A percentile compares a stretch with the other conserved stretches of the same genome.
Evolutionary conservation across 208 protist genomes (phyloP).

Genomic region (Leishmania guyanensis): DNA sequence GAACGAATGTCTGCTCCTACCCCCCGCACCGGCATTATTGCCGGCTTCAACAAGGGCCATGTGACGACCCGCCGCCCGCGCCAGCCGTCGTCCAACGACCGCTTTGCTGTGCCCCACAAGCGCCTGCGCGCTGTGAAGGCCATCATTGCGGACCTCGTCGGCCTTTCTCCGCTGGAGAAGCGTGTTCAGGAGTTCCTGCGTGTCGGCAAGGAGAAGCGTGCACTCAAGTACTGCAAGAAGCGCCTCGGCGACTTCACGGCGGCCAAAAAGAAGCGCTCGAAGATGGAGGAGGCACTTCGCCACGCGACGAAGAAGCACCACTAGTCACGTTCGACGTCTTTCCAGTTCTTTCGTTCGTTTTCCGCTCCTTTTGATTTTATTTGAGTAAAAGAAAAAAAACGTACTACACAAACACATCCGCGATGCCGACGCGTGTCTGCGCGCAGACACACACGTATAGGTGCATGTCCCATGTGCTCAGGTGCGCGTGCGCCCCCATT

Average conservation of each 20-base stretch:
- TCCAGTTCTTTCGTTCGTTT: constrained; percentile 8
- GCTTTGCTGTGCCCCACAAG: constrained; percentile 89
- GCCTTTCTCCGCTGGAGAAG: constrained; percentile 90
- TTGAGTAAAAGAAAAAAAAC: constrained; percentile 14
- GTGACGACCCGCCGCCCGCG: constrained; percentile 87
- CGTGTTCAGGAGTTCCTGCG: constrained; percentile 94
- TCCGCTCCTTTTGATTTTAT: constrained; percentile 18
- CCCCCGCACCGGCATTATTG: constrained; percentile 89
- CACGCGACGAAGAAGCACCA: constrained; percentile 78
- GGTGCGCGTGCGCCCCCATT: background rate
- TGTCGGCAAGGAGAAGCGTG: constrained; percentile 95
- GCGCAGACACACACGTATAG: background rate
- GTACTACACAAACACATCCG: constrained; percentile 9
- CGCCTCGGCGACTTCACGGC: constrained; percentile 89
- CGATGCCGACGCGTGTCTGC: background rate
- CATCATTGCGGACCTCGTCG: constrained; percentile 91
- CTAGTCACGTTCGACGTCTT: constrained; percentile 10
- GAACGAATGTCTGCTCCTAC: constrained; percentile 63
- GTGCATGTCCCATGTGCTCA: background rate
- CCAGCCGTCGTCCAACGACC: constrained; percentile 75
- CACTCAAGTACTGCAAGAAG: constrained; percentile 95
- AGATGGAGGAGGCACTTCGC: constrained; percentile 92
- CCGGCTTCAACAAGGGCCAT: constrained; percentile 94
- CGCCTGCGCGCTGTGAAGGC: constrained; percentile 90
- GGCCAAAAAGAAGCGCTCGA: constrained; percentile 93